These are phyloP conservation scores for Phytophthora boehmeriae DNA, from an alignment of 352 stramenopile species.

Conservation along the genomic window DNA sequence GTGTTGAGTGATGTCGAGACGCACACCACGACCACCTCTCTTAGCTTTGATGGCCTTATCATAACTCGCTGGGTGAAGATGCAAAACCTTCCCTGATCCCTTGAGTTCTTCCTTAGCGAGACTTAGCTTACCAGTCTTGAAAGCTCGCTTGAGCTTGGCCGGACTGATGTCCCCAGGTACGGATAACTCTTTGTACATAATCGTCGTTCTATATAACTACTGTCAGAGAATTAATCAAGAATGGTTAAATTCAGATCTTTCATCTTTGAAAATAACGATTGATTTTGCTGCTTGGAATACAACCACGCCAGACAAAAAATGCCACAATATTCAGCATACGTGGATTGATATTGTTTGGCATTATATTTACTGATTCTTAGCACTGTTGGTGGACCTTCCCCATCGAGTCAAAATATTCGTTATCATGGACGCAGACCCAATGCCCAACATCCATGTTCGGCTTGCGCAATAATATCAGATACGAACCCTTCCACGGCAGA, in stretches of 20 bases:
- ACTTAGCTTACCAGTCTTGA: not conserved
- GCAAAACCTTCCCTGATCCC: not conserved
- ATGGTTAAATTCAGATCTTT: slow-evolving; percentile 16
- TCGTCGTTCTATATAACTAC: slow-evolving; percentile 6
- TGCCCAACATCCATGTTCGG: slow-evolving; percentile 3
- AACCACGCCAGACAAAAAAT: slow-evolving; percentile 15
- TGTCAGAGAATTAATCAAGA: slow-evolving; percentile 12
- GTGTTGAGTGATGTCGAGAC: not conserved
- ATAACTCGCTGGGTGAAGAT: slow-evolving; percentile 13
- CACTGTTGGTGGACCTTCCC: slow-evolving; percentile 10
- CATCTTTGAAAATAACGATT: slow-evolving; percentile 7
- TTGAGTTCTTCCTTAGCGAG: slow-evolving; percentile 7
- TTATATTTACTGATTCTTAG: slow-evolving; percentile 8
- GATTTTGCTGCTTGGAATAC: slow-evolving; percentile 18
- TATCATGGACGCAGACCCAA: not conserved
- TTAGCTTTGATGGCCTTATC: slow-evolving; percentile 5
- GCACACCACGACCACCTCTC: not conserved
- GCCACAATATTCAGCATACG: slow-evolving; percentile 6
- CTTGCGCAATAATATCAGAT: slow-evolving; percentile 6
- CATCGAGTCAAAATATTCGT: slow-evolving; percentile 8
- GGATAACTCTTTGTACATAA: slow-evolving; percentile 9
- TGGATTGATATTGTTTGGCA: slow-evolving; percentile 5
- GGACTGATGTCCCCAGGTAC: slow-evolving; percentile 10
- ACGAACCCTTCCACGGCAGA: not conserved
- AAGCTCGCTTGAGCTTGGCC: slow-evolving; percentile 4